Percentiles rank a stretch among this genome's conserved stretches.
These are phyloP conservation scores for Thermoascus crustaceus DNA, from an alignment of 2,329 filamentous ascomycete species.

Conservation along the genomic window DNA sequence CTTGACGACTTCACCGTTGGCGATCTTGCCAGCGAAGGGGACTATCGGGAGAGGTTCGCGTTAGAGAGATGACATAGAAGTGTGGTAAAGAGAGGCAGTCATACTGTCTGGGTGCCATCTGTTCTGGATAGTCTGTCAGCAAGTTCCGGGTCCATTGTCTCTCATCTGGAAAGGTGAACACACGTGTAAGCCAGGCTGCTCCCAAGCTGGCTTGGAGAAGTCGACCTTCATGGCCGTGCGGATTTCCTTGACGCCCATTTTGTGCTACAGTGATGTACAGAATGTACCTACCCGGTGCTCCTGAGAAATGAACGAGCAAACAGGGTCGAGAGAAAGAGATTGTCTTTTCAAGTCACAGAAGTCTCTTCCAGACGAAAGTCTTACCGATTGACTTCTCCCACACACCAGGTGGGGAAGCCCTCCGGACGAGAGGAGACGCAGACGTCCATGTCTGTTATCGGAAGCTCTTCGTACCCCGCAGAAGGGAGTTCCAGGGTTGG, in stretches of 20 bases:
- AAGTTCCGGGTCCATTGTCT: conserved; percentile 1
- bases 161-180: conserved; percentile 22
- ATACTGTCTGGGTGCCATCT: conserved; percentile 87
- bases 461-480: no score
- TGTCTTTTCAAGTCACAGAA: no score
- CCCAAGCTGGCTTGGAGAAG: conserved; percentile 60
- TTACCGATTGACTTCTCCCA: no score
- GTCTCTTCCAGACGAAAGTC: no score
- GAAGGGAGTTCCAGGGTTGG: no score
- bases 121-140: conserved; percentile 50
- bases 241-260: conserved; percentile 42
- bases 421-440: no score
- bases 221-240: conserved; percentile 67
- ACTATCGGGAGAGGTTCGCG: conserved; percentile 45
- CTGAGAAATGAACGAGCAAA: no score
- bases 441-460: no score
- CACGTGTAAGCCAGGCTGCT: conserved; percentile 65
- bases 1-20: conserved; percentile 79
- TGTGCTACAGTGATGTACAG: no score
- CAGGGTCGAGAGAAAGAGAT: no score
- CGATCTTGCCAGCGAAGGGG: conserved; percentile 63
- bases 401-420: no score
- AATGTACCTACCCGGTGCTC: no score
- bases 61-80: neutral
- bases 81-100: conserved; percentile 13